phyloP scores from a whole-genome alignment of 306 rosid genomes.

The Cucumis cinereus region DNA sequence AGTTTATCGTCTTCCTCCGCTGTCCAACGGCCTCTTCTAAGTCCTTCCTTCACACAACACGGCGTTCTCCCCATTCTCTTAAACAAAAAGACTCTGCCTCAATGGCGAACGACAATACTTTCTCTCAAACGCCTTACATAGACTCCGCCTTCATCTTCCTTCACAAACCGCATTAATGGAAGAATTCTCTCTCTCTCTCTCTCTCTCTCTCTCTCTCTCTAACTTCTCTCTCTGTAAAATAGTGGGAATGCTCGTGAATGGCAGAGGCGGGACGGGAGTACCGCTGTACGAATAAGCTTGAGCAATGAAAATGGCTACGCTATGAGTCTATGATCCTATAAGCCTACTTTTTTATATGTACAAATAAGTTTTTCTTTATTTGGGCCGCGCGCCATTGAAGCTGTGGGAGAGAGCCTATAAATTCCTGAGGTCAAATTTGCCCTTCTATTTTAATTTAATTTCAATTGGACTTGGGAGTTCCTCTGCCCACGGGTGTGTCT shows the following conservation, averaged over 20 bases:
- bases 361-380: background rate
- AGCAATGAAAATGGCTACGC: background rate
- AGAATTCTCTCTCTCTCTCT: background rate
- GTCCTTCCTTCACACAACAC: conserved; percentile 70
- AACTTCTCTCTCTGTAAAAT: background rate
- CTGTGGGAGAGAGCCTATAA: background rate
- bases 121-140: background rate
- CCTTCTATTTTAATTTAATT: background rate
- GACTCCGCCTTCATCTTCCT: background rate
- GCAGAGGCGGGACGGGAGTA: background rate
- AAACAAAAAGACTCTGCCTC: background rate
- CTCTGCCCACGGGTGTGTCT: no score
- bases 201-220: background rate
- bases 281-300: background rate
- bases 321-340: background rate
- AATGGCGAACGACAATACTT: background rate
- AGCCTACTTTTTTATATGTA: background rate
- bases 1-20: conserved; percentile 64
- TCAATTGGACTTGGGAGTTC: no score
- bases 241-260: conserved; percentile 4
- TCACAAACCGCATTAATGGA: background rate
- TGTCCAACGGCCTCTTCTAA: conserved; percentile 86
- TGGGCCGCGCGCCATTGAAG: background rate
- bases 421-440: background rate
- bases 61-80: conserved; percentile 64